A percentile compares a stretch with the other conserved stretches of the same genome.
Conservation (phyloP, 768 basidiomycete genomes). For the Filobasidium wieringae region DNA sequence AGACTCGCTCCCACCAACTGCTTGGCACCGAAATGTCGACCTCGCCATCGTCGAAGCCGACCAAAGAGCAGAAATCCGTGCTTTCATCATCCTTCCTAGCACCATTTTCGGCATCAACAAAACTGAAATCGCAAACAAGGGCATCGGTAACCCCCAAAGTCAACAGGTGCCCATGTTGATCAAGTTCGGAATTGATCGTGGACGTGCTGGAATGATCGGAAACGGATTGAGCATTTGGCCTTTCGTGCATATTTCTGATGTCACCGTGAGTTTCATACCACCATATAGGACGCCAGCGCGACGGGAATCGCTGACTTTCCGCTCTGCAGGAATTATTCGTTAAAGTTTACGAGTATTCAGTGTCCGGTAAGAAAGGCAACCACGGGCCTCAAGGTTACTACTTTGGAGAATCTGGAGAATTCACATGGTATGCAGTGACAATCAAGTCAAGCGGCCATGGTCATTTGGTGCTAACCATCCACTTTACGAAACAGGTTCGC, state of each 20-base stretch:
- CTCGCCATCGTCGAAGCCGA: slow-evolving; percentile 31
- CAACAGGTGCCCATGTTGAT: slow-evolving; percentile 32
- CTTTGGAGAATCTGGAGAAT: slow-evolving; percentile 33
- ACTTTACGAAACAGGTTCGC: slow-evolving; percentile 5
- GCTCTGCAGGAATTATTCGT: slow-evolving; percentile 21
- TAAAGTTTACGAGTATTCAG: slow-evolving; percentile 22
- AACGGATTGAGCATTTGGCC: slow-evolving; percentile 28
- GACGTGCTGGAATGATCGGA: slow-evolving; percentile 30
- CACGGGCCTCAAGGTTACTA: slow-evolving; percentile 36
- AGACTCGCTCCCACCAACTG: slow-evolving; percentile 24
- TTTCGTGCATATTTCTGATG: slow-evolving; percentile 29
- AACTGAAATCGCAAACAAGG: slow-evolving; percentile 26
- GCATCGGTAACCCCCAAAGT: slow-evolving; percentile 28
- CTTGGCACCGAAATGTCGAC: slow-evolving; percentile 34
- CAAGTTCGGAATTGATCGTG: slow-evolving; percentile 26
- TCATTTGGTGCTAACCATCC: background rate
- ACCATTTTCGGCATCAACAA: slow-evolving; percentile 35
- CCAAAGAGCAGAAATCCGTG: slow-evolving; percentile 21
- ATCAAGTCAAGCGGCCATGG: background rate
- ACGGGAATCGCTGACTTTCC: background rate
- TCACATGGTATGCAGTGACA: slow-evolving; percentile 20
- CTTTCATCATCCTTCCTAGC: slow-evolving; percentile 34
- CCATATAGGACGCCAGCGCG: background rate
- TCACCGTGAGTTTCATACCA: slow-evolving; percentile 14
- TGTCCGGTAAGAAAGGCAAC: slow-evolving; percentile 23